A percentile compares a stretch with the other conserved stretches of the same genome.
phyloP scores from a whole-genome alignment of 305 asterid genomes.

The Ruellia speciosa region DNA sequence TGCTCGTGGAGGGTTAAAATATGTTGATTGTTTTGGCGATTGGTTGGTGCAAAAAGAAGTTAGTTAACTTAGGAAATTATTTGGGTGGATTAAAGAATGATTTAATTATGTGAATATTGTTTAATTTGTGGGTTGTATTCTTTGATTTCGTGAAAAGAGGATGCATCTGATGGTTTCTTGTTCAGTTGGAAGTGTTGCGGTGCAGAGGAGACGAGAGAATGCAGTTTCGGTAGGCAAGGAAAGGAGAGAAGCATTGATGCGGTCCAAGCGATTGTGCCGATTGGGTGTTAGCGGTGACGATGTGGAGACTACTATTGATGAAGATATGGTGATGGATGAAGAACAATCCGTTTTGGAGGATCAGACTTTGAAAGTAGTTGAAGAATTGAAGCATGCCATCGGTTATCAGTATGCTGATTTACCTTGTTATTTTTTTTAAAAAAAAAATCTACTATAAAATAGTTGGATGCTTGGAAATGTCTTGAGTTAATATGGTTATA shows the following conservation, averaged over 20 bases:
- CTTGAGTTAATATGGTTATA: neutral
- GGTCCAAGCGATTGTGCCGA: slow-evolving; percentile 81
- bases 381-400: slow-evolving; percentile 54
- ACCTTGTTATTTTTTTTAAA: slow-evolving; percentile 1
- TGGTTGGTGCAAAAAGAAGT: too few relatives aligned
- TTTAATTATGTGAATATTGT: slow-evolving; percentile 6
- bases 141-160: slow-evolving; percentile 10
- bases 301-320: slow-evolving; percentile 33
- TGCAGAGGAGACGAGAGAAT: slow-evolving; percentile 70
- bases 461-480: slow-evolving; percentile 6
- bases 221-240: slow-evolving; percentile 76
- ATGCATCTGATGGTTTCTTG: slow-evolving; percentile 16
- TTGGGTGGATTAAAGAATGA: slow-evolving; percentile 11
- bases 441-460: too few relatives aligned
- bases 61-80: slow-evolving; percentile 4
- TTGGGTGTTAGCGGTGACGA: slow-evolving; percentile 49
- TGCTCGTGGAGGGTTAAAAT: too few relatives aligned
- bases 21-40: too few relatives aligned
- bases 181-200: slow-evolving; percentile 74
- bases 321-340: slow-evolving; percentile 63
- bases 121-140: neutral
- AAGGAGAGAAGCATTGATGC: slow-evolving; percentile 82
- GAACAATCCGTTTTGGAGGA: slow-evolving; percentile 64
- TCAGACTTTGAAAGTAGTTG: slow-evolving; percentile 67
- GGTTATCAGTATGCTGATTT: slow-evolving; percentile 51